These are phyloP conservation scores for Capsella bursapastoris DNA, from an alignment of 345 rosid genomes.

Conservation along the genomic window DNA sequence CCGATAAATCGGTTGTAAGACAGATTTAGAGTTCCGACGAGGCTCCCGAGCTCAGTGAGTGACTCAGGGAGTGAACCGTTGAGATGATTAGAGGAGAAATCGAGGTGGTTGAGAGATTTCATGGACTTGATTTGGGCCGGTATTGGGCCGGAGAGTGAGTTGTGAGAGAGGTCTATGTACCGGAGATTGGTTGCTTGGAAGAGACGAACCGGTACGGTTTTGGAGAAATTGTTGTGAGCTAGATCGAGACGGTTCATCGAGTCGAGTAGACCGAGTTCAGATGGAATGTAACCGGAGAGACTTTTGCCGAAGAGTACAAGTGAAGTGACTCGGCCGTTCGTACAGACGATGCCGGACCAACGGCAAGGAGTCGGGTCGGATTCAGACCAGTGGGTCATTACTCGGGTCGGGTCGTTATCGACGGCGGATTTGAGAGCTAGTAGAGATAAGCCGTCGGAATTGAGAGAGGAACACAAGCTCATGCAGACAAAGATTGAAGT, in stretches of 20 bases:
- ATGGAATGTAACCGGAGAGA: slow-evolving; percentile 77
- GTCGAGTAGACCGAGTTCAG: slow-evolving; percentile 75
- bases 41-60: slow-evolving; percentile 60
- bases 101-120: slow-evolving; percentile 63
- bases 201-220: slow-evolving; percentile 59
- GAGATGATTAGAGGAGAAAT: slow-evolving; percentile 72
- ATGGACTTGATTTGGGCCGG: slow-evolving; percentile 75
- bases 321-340: slow-evolving; percentile 80
- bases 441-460: slow-evolving; percentile 87
- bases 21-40: slow-evolving; percentile 75
- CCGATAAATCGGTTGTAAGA: slow-evolving; percentile 75
- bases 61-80: slow-evolving; percentile 78
- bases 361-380: slow-evolving; percentile 75
- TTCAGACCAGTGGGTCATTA: slow-evolving; percentile 79
- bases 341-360: slow-evolving; percentile 89
- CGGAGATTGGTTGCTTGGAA: slow-evolving; percentile 72
- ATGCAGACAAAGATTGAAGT: slow-evolving; percentile 31
- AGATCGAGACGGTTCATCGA: slow-evolving; percentile 86
- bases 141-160: slow-evolving; percentile 69
- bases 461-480: slow-evolving; percentile 48
- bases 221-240: slow-evolving; percentile 79
- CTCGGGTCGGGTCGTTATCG: slow-evolving; percentile 50
- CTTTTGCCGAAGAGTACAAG: slow-evolving; percentile 70
- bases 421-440: slow-evolving; percentile 89
- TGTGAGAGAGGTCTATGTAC: slow-evolving; percentile 66